Evolutionary conservation across 805 yeast genomes (phyloP), one percentile per base, ranked within the genome.

Genomic region (Yarrowia osloensis): DNA sequence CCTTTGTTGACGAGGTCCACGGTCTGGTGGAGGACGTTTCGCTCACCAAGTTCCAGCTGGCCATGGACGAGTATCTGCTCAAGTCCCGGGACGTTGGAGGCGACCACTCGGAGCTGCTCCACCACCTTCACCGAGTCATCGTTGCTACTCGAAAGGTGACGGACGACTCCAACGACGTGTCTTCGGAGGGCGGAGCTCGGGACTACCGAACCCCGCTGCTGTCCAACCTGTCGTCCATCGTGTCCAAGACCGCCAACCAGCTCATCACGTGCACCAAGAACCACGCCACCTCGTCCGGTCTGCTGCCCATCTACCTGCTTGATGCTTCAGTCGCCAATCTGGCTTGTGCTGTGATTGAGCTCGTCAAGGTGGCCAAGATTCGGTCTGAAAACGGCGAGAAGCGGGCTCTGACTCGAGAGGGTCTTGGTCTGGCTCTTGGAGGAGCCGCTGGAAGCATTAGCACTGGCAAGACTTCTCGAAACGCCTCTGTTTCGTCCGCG

Each of bases 311-410:
- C 65, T 78, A 88, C 22, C 83, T 91, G 2, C 82, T 92, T 21
- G 88, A 91, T 76, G 84, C 91, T 24, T 88, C 98, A 0, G 78
- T 90, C 11, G 84, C 89, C 50, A 97, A 92, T 73, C 78, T 92
- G 39, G 82, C 88, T 8, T 88, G 87, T 73, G 79, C 86, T 1
- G 81, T 81, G 2, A 82, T 83, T 29, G 90, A 73, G 33, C 69
- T 77, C 11, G 73, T 71, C 39, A 74, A 74, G 67, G 71, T 74
- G 7, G 77, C 76, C 17, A 71, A 70, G 57, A 71, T 74, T 49
- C 66, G 66, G n/a, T 61, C 66, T 33, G 66, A 42, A 4, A 44
- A 44, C 26, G 66, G 66, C 11, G 42, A 61, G 33, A 42, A 24
- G 15, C 40, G 44, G 4, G 54, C 66, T 24, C 54, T 61, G 11